Conservation (phyloP, 1,139 yeast species). For the Kodamaea arcana region DNA sequence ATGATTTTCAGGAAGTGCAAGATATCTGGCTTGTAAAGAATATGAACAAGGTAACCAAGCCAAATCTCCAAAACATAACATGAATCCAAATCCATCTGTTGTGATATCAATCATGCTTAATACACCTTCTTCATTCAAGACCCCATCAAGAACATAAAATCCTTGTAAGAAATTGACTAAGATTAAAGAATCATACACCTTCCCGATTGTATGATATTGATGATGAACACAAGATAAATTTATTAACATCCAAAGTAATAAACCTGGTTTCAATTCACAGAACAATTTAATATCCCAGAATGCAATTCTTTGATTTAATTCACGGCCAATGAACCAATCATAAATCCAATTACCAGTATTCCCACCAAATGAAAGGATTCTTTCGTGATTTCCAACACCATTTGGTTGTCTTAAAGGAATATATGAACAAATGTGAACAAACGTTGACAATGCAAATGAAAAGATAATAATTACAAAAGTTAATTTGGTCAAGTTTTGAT, state of each 20-base stretch:
- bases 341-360: conserved; percentile 72
- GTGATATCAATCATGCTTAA: conserved; percentile 93
- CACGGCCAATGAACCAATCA: conserved; percentile 98
- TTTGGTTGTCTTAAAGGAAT: conserved; percentile 50
- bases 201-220: conserved; percentile 62
- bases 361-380: conserved; percentile 81
- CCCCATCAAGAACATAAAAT: conserved; percentile 87
- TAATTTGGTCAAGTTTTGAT: conserved; percentile 63
- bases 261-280: conserved; percentile 93
- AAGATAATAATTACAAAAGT: conserved; percentile 61
- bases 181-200: conserved; percentile 66
- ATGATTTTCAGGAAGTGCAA: conserved; percentile 55
- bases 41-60: conserved; percentile 94
- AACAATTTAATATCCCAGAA: conserved; percentile 82
- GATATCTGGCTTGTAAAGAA: conserved; percentile 77
- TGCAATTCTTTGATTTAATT: conserved; percentile 87
- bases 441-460: conserved; percentile 57
- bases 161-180: conserved; percentile 69
- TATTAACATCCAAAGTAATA: conserved; percentile 79
- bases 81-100: conserved; percentile 95
- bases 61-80: conserved; percentile 92
- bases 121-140: conserved; percentile 82
- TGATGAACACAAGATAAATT: conserved; percentile 78
- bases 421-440: conserved; percentile 67
- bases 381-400: conserved; percentile 55